These are phyloP conservation scores for Claviceps maximensis DNA, from an alignment of 2,329 filamentous ascomycete species.

Conservation along the genomic window DNA sequence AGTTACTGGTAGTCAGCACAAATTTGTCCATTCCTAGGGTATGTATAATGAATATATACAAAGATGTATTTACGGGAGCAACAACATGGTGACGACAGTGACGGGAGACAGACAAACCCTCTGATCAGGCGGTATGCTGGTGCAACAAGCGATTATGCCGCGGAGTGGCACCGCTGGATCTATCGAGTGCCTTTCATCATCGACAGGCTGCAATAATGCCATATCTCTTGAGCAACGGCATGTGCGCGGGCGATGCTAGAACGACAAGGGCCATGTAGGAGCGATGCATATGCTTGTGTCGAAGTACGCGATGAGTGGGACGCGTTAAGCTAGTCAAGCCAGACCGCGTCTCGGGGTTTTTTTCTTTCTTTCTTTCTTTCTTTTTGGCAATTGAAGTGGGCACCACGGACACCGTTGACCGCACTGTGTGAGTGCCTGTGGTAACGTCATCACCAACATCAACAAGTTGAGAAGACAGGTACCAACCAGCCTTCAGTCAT, in stretches of 20 bases:
- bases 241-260: not conserved
- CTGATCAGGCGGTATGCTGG: conserved; percentile 66
- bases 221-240: conserved; percentile 10
- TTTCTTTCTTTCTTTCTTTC: not conserved
- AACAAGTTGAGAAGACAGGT: too few species aligned
- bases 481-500: not conserved
- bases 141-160: conserved; percentile 75
- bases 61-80: not conserved
- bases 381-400: not conserved
- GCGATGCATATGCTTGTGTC: not conserved
- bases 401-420: too few species aligned
- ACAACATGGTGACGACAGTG: not conserved
- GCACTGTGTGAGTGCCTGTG: too few species aligned
- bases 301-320: not conserved
- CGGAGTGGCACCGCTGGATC: conserved; percentile 52
- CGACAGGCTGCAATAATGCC: conserved; percentile 14
- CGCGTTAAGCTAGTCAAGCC: conserved; percentile 2
- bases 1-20: not conserved
- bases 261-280: not conserved
- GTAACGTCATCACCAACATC: not conserved
- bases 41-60: too few species aligned
- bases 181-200: conserved; percentile 21
- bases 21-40: not conserved
- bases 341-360: not conserved
- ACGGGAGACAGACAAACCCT: conserved; percentile 40